Conservation (phyloP, 495 filamentous ascomycete genomes). For the Aspergillus incahuasiensis region DNA sequence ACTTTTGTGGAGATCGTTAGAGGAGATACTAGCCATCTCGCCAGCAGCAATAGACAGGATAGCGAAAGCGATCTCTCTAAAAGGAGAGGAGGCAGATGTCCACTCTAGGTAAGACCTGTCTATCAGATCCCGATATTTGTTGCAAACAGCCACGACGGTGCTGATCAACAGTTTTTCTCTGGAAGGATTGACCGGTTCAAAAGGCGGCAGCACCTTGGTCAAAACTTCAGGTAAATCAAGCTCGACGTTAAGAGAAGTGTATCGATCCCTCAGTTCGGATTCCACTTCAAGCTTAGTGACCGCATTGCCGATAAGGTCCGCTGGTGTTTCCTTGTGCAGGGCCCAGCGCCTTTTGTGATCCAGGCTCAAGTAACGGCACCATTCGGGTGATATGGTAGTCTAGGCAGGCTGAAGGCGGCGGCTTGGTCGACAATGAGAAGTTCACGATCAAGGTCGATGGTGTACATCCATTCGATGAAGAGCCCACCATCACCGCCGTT, state of each 20-base stretch:
- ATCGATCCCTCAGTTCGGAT: background rate
- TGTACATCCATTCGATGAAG: constrained; percentile 17
- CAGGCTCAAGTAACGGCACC: constrained; percentile 10
- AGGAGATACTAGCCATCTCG: constrained; percentile 10
- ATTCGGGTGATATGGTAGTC: constrained; percentile 6
- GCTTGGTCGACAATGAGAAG: constrained; percentile 13
- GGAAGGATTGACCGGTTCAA: background rate
- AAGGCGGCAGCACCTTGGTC: no score
- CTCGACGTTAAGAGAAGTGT: background rate
- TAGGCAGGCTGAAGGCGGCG: constrained; percentile 7
- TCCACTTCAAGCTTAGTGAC: constrained; percentile 3
- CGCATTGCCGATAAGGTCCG: constrained; percentile 10
- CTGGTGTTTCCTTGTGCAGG: constrained; percentile 3
- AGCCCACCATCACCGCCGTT: background rate
- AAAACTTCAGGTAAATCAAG: background rate
- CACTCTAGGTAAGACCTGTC: constrained; percentile 11
- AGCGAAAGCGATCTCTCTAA: constrained; percentile 19
- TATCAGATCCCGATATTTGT: constrained; percentile 1
- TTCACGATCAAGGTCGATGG: constrained; percentile 21
- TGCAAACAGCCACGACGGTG: background rate
- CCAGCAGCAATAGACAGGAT: constrained; percentile 19
- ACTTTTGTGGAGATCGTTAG: constrained; percentile 1
- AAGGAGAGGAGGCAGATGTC: constrained; percentile 8
- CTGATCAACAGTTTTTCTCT: constrained; percentile 5
- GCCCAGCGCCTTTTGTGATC: constrained; percentile 3